A percentile compares a stretch with the other conserved stretches of the same genome.
Conservation (phyloP, 164 flowering plant species). For the Dillenia turbinata region DNA sequence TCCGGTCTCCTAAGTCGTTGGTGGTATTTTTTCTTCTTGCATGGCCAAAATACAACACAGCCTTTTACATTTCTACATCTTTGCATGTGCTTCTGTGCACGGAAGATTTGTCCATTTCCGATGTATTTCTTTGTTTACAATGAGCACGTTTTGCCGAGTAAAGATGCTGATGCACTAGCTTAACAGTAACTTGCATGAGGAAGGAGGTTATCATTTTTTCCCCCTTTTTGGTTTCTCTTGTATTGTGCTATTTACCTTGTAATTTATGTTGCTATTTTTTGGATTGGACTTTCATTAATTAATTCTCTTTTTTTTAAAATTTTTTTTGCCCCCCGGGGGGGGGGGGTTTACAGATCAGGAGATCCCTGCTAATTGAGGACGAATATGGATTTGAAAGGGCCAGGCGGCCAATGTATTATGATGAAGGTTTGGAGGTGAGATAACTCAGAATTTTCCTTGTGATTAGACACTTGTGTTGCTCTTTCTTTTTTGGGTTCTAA, state of each 20-base stretch:
- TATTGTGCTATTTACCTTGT: not conserved
- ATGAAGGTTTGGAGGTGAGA: constrained; percentile 84
- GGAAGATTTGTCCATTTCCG: no score
- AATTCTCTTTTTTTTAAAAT: no score
- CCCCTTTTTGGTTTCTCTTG: not conserved
- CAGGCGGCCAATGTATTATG: constrained; percentile 71
- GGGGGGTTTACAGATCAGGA: constrained; percentile 54
- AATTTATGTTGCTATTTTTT: not conserved
- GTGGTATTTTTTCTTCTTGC: no score
- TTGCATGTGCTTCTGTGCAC: no score
- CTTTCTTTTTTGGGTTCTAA: not conserved
- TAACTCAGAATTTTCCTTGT: not conserved
- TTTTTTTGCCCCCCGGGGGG: no score
- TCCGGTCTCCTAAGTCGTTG: no score
- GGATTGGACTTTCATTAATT: constrained; percentile 1
- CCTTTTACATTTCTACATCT: no score
- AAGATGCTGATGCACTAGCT: no score
- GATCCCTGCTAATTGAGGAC: constrained; percentile 79
- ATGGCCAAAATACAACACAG: no score
- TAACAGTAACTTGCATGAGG: no score
- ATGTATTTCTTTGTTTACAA: no score
- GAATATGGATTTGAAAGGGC: constrained; percentile 82
- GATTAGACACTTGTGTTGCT: not conserved
- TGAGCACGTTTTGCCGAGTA: no score
- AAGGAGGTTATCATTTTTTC: not conserved